Percentiles rank a stretch among this genome's conserved stretches.
Conservation (phyloP, 257 asterid genomes). For the Ophiorrhiza pumila region DNA sequence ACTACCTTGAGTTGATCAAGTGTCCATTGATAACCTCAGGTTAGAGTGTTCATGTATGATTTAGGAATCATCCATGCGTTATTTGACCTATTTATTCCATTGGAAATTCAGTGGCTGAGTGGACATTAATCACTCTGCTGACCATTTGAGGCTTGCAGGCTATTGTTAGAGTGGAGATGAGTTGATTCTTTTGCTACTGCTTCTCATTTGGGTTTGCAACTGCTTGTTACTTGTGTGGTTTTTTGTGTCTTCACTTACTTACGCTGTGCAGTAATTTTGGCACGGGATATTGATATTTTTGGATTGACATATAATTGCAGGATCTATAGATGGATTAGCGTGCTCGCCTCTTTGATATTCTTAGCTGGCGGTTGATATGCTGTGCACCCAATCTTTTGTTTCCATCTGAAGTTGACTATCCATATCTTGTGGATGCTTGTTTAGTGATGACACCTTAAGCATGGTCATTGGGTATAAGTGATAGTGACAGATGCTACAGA, state of each 20-base stretch:
- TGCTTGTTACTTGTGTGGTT: conserved; percentile 29
- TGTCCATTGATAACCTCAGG: background rate
- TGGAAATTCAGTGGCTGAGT: conserved; percentile 15
- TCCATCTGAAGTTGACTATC: conserved; percentile 78
- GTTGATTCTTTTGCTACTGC: conserved; percentile 18
- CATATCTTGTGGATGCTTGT: conserved; percentile 50
- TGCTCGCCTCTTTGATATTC: conserved; percentile 89
- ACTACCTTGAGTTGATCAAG: background rate
- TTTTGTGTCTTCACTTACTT: conserved; percentile 34
- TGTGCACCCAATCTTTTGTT: conserved; percentile 92
- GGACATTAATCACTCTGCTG: conserved; percentile 18
- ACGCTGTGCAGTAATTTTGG: conserved; percentile 41
- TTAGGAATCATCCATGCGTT: background rate
- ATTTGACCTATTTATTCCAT: background rate
- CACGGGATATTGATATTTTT: conserved; percentile 79
- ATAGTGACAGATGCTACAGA: conserved; percentile 42
- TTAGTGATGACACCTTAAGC: conserved; percentile 63
- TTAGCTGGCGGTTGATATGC: conserved; percentile 99
- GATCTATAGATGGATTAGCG: conserved; percentile 94
- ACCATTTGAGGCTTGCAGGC: conserved; percentile 14
- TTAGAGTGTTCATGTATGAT: background rate
- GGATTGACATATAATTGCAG: conserved; percentile 99
- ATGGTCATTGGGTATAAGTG: conserved; percentile 59
- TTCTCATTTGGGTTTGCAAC: conserved; percentile 20
- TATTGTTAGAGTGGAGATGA: conserved; percentile 15